Evolutionary conservation across 1,139 yeast genomes (phyloP).

Genomic region (Candida tropicalis): DNA sequence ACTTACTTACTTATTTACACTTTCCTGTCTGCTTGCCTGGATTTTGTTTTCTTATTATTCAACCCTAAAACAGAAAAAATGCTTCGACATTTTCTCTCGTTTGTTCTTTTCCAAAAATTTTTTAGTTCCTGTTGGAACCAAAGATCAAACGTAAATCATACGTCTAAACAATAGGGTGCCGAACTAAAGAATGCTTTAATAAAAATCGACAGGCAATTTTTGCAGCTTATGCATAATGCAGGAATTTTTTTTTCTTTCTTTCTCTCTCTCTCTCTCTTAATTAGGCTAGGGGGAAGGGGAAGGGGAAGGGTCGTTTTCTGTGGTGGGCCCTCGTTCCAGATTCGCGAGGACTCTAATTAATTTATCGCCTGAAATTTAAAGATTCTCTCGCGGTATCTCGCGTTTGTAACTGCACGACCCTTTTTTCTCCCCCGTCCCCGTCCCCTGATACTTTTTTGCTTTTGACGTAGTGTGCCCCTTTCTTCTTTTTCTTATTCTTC

Average conservation of each 20-base stretch:
- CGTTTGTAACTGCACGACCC: no score
- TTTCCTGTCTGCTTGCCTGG: not conserved
- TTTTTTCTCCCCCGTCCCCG: no score
- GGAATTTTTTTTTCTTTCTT: not conserved
- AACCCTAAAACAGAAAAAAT: conserved; percentile 1
- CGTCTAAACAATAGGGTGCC: not conserved
- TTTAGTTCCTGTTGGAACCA: conserved; percentile 1
- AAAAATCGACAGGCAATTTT: not conserved
- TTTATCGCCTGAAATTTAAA: no score
- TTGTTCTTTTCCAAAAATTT: not conserved
- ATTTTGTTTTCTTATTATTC: not conserved
- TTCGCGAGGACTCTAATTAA: no score
- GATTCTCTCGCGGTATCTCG: no score
- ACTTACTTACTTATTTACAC: not conserved
- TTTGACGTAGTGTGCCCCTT: no score
- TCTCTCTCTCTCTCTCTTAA: not conserved
- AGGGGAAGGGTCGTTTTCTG: no score
- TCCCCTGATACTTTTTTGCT: no score
- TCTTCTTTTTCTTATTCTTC: no score
- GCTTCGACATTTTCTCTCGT: not conserved
- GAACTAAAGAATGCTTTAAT: not conserved
- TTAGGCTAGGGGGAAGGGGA: no score
- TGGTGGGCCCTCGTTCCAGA: no score
- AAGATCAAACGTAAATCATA: conserved; percentile 3
- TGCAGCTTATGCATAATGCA: conserved; percentile 5